phyloP scores from a whole-genome alignment of 345 rosid genomes.

The Citropsis articulata region DNA sequence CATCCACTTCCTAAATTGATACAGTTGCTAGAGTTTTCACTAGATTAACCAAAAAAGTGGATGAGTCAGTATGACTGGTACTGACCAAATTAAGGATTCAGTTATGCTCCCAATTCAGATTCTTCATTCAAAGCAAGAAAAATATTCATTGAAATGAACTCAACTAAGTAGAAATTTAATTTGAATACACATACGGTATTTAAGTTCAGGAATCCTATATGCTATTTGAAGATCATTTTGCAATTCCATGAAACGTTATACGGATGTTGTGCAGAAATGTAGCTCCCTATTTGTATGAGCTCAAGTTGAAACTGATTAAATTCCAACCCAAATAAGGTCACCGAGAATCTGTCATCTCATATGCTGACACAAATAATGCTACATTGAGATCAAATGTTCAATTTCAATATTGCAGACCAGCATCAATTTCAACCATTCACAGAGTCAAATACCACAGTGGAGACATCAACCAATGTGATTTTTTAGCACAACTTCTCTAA shows the following conservation, averaged over 20 bases:
- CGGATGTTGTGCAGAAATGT: neutral
- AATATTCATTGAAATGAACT: neutral
- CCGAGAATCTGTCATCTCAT: neutral
- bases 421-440: neutral
- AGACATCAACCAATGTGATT: neutral
- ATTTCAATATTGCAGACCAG: neutral
- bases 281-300: neutral
- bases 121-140: neutral
- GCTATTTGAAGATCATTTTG: neutral
- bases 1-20: neutral
- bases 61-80: neutral
- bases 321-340: neutral
- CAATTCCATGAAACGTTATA: neutral
- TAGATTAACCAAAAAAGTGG: neutral
- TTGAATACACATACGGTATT: neutral
- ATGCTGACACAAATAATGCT: neutral
- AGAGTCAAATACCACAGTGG: neutral
- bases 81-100: neutral
- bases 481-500: neutral
- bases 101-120: neutral
- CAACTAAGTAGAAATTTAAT: neutral
- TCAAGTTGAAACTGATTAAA: neutral
- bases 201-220: neutral
- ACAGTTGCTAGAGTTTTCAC: neutral
- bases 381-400: neutral